Percentiles rank a stretch among this genome's conserved stretches.
phyloP scores from a whole-genome alignment of 768 basidiomycete genomes.

The Pisolithus microcarpus region DNA sequence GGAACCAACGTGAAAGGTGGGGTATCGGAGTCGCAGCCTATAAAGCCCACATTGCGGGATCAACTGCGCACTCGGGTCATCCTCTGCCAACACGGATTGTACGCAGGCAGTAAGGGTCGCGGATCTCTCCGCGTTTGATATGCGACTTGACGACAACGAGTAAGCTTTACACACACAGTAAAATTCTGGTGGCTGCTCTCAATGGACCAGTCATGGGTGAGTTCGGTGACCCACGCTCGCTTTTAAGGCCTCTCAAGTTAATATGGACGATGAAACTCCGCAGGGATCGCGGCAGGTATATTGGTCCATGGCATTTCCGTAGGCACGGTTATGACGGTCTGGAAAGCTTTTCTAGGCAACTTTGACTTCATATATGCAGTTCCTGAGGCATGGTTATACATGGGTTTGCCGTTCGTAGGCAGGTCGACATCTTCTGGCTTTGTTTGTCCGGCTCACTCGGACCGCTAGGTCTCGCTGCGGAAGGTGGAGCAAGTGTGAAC shows the following conservation, averaged over 20 bases:
- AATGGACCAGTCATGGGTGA: constrained; percentile 74
- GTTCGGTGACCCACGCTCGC: constrained; percentile 5
- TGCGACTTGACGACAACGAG: background rate
- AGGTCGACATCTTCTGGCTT: background rate
- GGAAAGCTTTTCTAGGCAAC: constrained; percentile 55
- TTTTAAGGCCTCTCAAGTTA: background rate
- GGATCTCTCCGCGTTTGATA: background rate
- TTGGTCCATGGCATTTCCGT: background rate
- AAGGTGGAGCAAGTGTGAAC: constrained; percentile 62
- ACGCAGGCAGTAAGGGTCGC: constrained; percentile 50
- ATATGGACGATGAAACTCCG: background rate
- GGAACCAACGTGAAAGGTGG: constrained; percentile 51
- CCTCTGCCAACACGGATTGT: constrained; percentile 49
- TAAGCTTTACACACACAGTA: constrained; percentile 62
- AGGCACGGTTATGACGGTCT: background rate
- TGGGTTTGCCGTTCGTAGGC: constrained; percentile 65
- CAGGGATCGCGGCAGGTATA: constrained; percentile 62
- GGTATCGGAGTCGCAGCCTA: background rate
- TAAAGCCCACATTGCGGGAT: constrained; percentile 34
- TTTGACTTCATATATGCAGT: constrained; percentile 71
- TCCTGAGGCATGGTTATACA: constrained; percentile 52
- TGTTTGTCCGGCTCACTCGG: constrained; percentile 2
- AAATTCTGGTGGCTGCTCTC: constrained; percentile 62
- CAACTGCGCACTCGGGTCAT: constrained; percentile 41
- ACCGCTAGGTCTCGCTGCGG: constrained; percentile 50